These are phyloP conservation scores for Pythium insidiosum DNA, from an alignment of 352 stramenopile species.

Conservation along the genomic window DNA sequence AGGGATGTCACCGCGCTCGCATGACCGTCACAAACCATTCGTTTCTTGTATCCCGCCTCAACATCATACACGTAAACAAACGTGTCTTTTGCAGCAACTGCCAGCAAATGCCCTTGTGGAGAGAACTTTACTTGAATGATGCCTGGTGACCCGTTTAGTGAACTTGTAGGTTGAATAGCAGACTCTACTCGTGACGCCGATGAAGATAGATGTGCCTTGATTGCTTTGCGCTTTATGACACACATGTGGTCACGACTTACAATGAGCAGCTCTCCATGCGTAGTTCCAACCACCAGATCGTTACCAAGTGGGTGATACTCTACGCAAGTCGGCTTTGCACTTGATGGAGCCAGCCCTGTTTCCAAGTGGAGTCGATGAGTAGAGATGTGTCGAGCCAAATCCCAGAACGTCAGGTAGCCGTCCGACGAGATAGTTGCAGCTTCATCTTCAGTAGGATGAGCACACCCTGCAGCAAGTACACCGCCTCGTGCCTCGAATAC, in stretches of 20 bases:
- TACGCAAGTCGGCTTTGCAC: constrained; percentile 33
- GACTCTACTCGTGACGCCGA: background rate
- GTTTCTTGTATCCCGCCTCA: constrained; percentile 36
- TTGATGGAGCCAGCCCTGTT: background rate
- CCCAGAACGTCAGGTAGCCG: constrained; percentile 45
- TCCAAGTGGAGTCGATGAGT: constrained; percentile 23
- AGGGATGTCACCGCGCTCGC: constrained; percentile 75
- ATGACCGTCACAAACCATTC: constrained; percentile 70
- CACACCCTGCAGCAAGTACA: constrained; percentile 19
- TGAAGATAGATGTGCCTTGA: constrained; percentile 22
- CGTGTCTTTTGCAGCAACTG: constrained; percentile 48
- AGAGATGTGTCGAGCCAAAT: constrained; percentile 32
- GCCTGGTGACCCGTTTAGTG: constrained; percentile 1
- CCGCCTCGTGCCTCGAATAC: constrained; percentile 47
- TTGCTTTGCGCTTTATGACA: constrained; percentile 30
- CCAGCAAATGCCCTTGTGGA: constrained; percentile 34
- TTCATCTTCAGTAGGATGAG: constrained; percentile 36
- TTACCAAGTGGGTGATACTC: constrained; percentile 44
- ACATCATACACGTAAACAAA: constrained; percentile 57
- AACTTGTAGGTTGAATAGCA: constrained; percentile 8
- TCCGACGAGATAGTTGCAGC: constrained; percentile 40
- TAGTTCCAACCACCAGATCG: constrained; percentile 44
- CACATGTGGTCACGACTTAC: constrained; percentile 28
- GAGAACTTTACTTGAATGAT: constrained; percentile 47
- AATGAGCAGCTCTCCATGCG: constrained; percentile 41